Base-by-base conservation (phyloP, 257 asterid species). In the Capsicum pubescens region DNA sequence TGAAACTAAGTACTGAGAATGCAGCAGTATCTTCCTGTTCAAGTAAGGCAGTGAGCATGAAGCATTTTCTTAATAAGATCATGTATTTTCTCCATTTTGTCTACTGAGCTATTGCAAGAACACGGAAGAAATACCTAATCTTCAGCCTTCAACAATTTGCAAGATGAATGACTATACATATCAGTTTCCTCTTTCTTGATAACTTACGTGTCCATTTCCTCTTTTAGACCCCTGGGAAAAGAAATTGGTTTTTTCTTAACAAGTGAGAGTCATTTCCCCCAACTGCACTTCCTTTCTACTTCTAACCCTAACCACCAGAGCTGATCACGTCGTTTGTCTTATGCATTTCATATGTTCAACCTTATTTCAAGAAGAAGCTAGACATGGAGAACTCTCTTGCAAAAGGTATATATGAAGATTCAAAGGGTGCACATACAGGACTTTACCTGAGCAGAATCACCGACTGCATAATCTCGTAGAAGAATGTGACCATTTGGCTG, bases 401-500 rank as follows among this genome's bases (percentile, higher is more conserved):
- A 55, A 26, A 50, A 77, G 36, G 61, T 54, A 54, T 54, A 54
- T 32, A 54, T 54, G 50, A 77, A 77, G 50, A 14, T 77, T 26
- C 64, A 77, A 14, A 8, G 32, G 21, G 32, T 26, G 15, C 64
- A 54, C 2, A 77, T 14, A 39, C 63, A 72, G 81, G 80, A 81
- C 79, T 91, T 87, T 72, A 95, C 98, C 88, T 95, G 98, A 32
- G 97, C 93, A 72, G 88, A 88, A 87, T 93, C 99, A 86, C 97
- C 99, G 60, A 88, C 63, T 15, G 98, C 98, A 58, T 93, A 95
- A 88, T 95, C 98, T 81, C 95, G 90, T 74, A 92, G 84, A 85
- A 93, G 94, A 91, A 93, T 80, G 83, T 89, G 91, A 85, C 98
- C 97, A 81, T 92, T 90, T 88, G 95, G 94, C 97, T 95, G 95